Base-by-base conservation (phyloP, 148 eudicot species). In the Fagopyrum homotropicum region DNA sequence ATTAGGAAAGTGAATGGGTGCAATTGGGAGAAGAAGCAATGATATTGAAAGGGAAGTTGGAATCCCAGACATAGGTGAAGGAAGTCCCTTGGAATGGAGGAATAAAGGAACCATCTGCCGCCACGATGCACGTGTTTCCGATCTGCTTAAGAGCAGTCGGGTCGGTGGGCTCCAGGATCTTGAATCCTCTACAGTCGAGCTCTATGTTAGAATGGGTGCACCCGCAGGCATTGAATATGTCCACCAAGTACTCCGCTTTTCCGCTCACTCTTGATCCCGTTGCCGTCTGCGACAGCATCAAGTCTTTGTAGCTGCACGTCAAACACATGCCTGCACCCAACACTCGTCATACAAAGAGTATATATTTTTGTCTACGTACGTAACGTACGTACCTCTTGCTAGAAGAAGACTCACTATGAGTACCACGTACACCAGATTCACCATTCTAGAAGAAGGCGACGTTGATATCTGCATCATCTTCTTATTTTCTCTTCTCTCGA, bases 201-300 rank as follows among this genome's bases (percentile, higher is more conserved):
- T 57, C 10, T 57, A 57, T 57, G 30, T 57, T 57, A 0, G 64
- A 57, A 17, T 57, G 64, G 64, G 10, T 57, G 64, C 64, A 57
- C 64, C 35, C 64, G 64, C 64, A 57, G 11, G 64, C 64, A 2
- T 19, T 57, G 2, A 57, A 57, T 57, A 57, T 1, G 5, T 57
- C 64, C 64, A 57, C 64, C 64, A 9, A 17, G 10, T 57, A 57
- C 30, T 57, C 35, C 9, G 64, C 3, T 7, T 19, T 57, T 2
- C 64, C 64, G 35, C 64, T 57, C 64, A 19, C 64, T 11, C 11
- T 57, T 19, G 64, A 19, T 30, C 64, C 64, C 64, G 64, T 57
- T 10, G 35, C 30, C 64, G 19, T 57, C 22, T 57, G 64, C 30
- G 64, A 17, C 22, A 57, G 2, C 30, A 17, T 29, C 30, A 57